Base-by-base conservation (phyloP, 306 rosid species). In the Castanea mollissima region DNA sequence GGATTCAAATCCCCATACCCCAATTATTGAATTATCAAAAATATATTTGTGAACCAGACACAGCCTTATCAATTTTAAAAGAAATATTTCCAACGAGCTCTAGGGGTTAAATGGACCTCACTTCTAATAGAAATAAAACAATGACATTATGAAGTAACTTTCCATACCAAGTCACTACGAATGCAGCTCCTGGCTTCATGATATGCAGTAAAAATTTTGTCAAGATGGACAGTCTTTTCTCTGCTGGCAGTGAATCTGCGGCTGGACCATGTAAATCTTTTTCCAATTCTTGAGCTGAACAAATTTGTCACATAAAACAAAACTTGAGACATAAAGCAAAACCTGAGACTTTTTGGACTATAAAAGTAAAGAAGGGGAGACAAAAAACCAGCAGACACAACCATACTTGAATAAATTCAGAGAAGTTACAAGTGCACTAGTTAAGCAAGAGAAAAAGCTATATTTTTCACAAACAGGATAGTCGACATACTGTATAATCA, bases 271-370 rank as follows among this genome's bases (percentile, higher is more conserved):
- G 90, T 85, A 91, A 55, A 73, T 95, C 98, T 87, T 90, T 93
- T 85, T 95, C 99, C 90, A 95, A 87, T 76, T 95, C 99, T 84
- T 92, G 97, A 84, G 98, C 99, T 95, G 98, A 85, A 86, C 74
- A 85, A 76, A 55, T 78, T 79, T 84, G 70, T 74, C 71, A 82
- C 23, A 82, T 69, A 86, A 74, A 69, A 23, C 52, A 79, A 83
- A 68, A 79, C 41, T 80, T 34, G 38, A 34, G 38, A 34, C 38
- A 1, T 34, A 34, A 34, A 34, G 38, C 41, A 35, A 5, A 35
- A 35, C 41, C 1, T 70, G 59, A 70, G 79, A 71, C 38, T 70
- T 69, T 41, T 76, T 20, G 57, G 63, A 69, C 44, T 32, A 78
- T n/a, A 20, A 29, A 57, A 31, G 49, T 11, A 29, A 56, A 75